A percentile compares a stretch with the other conserved stretches of the same genome.
These are phyloP conservation scores for Dryas drummondii DNA, from an alignment of 306 rosid species.

Conservation along the genomic window DNA sequence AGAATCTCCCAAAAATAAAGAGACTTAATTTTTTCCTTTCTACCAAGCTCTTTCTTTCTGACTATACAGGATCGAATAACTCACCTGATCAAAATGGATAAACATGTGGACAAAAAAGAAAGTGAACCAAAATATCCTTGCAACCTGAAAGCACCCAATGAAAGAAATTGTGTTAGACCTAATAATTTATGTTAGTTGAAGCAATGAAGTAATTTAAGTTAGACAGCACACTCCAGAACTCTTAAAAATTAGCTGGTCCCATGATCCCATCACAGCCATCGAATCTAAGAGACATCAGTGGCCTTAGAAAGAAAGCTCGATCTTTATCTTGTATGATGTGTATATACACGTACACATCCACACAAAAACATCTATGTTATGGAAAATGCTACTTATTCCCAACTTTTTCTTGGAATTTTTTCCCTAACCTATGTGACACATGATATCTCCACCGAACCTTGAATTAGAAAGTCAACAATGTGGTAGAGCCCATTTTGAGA, in stretches of 20 bases:
- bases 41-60: no score
- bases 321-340: no score
- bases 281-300: neutral
- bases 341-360: no score
- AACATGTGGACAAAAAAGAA: constrained; percentile 68
- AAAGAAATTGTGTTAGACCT: neutral
- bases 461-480: no score
- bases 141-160: constrained; percentile 53
- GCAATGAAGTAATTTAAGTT: neutral
- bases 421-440: no score
- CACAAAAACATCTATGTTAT: neutral
- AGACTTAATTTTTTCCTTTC: neutral
- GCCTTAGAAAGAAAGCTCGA: neutral
- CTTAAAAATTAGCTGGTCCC: neutral
- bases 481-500: no score
- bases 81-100: constrained; percentile 75
- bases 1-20: neutral
- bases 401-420: no score
- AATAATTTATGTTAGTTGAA: neutral
- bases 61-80: constrained; percentile 26
- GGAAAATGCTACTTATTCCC: no score
- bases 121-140: constrained; percentile 74
- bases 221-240: neutral
- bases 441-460: no score
- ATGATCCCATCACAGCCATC: neutral